These are phyloP conservation scores for Talaromyces sp. DNA, from an alignment of 2,329 filamentous ascomycete species.

Conservation along the genomic window DNA sequence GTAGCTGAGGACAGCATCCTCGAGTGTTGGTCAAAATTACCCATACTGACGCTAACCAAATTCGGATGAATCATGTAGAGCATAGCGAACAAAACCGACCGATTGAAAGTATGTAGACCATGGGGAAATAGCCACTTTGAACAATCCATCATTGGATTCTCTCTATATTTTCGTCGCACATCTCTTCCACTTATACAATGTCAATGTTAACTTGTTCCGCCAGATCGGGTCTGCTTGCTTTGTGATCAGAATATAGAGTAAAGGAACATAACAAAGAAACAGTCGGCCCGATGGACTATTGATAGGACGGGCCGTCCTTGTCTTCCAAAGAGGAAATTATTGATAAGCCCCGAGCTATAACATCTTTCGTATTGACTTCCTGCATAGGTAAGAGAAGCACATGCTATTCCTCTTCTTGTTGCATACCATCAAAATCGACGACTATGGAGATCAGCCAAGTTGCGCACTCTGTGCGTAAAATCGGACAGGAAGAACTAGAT, in stretches of 20 bases:
- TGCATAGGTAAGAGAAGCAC: not conserved
- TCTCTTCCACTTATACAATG: not conserved
- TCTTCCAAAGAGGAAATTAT: not conserved
- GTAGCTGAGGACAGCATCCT: no score
- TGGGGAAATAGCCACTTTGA: no score
- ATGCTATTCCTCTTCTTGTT: not conserved
- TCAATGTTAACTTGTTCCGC: not conserved
- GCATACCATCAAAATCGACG: not conserved
- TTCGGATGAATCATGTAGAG: no score
- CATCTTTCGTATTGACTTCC: not conserved
- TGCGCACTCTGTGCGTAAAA: not conserved
- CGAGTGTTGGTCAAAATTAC: no score
- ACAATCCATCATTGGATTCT: not conserved
- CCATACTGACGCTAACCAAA: no score
- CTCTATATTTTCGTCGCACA: not conserved
- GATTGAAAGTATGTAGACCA: no score
- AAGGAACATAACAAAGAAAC: not conserved
- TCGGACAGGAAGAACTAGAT: constrained; percentile 7
- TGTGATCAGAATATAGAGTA: not conserved
- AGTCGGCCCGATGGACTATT: not conserved
- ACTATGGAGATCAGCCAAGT: not conserved
- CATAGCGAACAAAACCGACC: no score
- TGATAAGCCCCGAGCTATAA: not conserved
- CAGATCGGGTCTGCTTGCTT: not conserved
- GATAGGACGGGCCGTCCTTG: not conserved